Conservation (phyloP, 2,329 filamentous ascomycete species). For the Lachnellula subtilissima region DNA sequence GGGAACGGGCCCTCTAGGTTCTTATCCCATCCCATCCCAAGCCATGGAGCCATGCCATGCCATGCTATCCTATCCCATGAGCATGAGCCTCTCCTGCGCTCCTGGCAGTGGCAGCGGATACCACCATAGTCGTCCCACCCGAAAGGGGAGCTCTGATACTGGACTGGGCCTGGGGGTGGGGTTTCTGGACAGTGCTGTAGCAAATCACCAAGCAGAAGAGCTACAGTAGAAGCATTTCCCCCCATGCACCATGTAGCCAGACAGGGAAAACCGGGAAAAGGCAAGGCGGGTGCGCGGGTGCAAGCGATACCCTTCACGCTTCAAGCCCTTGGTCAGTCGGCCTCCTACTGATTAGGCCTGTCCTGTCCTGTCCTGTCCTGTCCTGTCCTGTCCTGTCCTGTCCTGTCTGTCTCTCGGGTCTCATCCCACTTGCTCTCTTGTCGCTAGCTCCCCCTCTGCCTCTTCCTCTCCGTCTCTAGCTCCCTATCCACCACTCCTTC, state of each 20-base stretch:
- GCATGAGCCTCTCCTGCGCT: slow-evolving; percentile 13
- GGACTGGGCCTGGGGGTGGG: slow-evolving; percentile 5
- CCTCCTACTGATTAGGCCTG: not conserved
- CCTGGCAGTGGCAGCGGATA: slow-evolving; percentile 8
- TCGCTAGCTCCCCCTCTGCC: not conserved
- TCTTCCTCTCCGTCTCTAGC: not conserved
- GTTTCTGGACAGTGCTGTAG: not conserved
- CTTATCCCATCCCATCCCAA: slow-evolving; percentile 20
- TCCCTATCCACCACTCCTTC: not conserved
- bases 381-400: no score
- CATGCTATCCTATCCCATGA: not conserved
- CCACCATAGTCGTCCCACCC: slow-evolving; percentile 11
- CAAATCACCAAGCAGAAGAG: not conserved
- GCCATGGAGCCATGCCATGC: no score
- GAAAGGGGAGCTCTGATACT: slow-evolving; percentile 2
- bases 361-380: no score
- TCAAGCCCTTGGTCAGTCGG: not conserved
- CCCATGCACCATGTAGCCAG: slow-evolving; percentile 4
- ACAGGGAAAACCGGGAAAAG: slow-evolving; percentile 18
- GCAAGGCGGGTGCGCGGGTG: slow-evolving; percentile 27
- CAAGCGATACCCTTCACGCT: slow-evolving; percentile 12
- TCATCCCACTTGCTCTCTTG: not conserved
- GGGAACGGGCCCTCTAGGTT: slow-evolving; percentile 23
- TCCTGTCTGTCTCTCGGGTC: not conserved
- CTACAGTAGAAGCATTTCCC: not conserved